Conservation (phyloP, 2,329 filamentous ascomycete genomes). For the Colletotrichum tropicicola region DNA sequence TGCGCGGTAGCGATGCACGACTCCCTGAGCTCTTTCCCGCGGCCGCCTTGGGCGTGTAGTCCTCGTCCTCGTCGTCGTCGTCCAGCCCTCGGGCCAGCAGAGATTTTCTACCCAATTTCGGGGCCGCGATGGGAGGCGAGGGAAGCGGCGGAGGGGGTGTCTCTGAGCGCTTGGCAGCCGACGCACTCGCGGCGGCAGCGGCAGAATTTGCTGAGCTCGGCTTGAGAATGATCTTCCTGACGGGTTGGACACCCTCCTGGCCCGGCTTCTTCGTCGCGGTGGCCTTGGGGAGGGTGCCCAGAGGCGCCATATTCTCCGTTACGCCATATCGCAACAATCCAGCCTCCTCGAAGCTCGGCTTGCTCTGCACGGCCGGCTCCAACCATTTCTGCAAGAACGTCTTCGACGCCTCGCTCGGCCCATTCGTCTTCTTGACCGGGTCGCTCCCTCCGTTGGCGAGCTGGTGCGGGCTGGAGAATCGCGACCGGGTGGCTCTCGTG, state of each 20-base stretch:
- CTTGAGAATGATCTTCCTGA: constrained; percentile 58
- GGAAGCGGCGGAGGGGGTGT: constrained; percentile 20
- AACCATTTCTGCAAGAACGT: constrained; percentile 66
- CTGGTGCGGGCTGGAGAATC: constrained; percentile 63
- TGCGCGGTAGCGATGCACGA: constrained; percentile 25
- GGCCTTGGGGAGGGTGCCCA: constrained; percentile 77
- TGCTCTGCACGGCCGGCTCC: constrained; percentile 66
- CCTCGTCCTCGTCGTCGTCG: constrained; percentile 28
- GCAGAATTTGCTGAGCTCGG: constrained; percentile 35
- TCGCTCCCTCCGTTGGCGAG: constrained; percentile 35
- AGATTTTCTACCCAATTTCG: constrained; percentile 14
- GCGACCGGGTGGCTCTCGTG: constrained; percentile 62
- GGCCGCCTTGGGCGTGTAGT: constrained; percentile 17
- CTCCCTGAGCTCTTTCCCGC: constrained; percentile 11
- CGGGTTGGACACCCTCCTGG: constrained; percentile 37
- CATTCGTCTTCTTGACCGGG: constrained; percentile 34
- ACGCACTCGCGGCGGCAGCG: constrained; percentile 18
- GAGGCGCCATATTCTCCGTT: constrained; percentile 82
- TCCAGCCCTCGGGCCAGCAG: constrained; percentile 18
- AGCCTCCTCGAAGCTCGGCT: constrained; percentile 80
- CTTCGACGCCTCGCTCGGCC: constrained; percentile 48
- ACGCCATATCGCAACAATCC: constrained; percentile 80
- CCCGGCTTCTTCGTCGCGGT: constrained; percentile 50
- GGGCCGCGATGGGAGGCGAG: constrained; percentile 17
- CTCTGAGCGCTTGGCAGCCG: constrained; percentile 24